phyloP scores from a whole-genome alignment of 495 filamentous ascomycete genomes.

The Filosporella fistucella region DNA sequence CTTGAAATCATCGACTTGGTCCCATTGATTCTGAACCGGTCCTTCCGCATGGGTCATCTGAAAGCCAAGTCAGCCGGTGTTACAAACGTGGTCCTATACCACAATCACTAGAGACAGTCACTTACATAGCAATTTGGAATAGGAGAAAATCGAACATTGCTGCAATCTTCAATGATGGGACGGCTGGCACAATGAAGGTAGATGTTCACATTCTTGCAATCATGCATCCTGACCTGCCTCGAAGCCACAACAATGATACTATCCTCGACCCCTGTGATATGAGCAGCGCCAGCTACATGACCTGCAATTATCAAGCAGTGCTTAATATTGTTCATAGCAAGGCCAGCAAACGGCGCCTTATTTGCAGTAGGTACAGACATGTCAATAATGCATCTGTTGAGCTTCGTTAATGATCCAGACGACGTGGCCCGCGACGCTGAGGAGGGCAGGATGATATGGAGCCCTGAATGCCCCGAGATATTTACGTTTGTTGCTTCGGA shows the following conservation, averaged over 20 bases:
- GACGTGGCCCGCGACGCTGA: slow-evolving; percentile 62
- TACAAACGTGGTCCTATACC: too few relatives aligned
- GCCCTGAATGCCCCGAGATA: slow-evolving; percentile 54
- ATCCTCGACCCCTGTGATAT: slow-evolving; percentile 71
- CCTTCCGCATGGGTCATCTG: slow-evolving; percentile 22
- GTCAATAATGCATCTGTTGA: slow-evolving; percentile 72
- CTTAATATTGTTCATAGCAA: slow-evolving; percentile 66
- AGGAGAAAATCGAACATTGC: slow-evolving; percentile 70
- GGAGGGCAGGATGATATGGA: slow-evolving; percentile 71
- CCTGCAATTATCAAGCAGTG: slow-evolving; percentile 71
- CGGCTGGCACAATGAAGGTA: slow-evolving; percentile 78
- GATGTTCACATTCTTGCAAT: slow-evolving; percentile 71
- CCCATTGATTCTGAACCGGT: slow-evolving; percentile 61
- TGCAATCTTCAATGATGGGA: slow-evolving; percentile 92
- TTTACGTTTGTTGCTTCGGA: slow-evolving; percentile 54
- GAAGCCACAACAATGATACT: slow-evolving; percentile 72
- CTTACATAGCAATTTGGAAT: slow-evolving; percentile 66
- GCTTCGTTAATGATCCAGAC: slow-evolving; percentile 67
- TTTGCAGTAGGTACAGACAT: slow-evolving; percentile 62
- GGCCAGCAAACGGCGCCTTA: slow-evolving; percentile 64
- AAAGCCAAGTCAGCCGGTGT: not conserved
- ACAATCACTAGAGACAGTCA: slow-evolving; percentile 16
- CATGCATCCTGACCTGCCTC: slow-evolving; percentile 87
- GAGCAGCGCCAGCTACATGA: slow-evolving; percentile 70
- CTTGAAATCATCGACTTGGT: slow-evolving; percentile 93